Percentiles rank a stretch among this genome's conserved stretches.
Evolutionary conservation across 441 rosid species (phyloP).

Genomic region (Kokia cookei): DNA sequence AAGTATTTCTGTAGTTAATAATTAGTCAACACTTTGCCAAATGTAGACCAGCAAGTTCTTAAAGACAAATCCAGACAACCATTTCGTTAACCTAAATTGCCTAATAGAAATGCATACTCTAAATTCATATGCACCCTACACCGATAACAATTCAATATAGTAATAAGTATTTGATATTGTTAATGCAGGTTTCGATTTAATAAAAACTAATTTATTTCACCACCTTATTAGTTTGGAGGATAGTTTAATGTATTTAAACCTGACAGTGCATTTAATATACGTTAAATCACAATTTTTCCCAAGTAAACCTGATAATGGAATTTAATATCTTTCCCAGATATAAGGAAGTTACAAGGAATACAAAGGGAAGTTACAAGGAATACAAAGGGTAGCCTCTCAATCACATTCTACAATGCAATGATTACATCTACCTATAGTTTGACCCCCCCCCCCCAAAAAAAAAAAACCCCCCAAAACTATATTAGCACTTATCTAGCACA

Average conservation of each 20-base stretch:
- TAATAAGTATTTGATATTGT: neutral
- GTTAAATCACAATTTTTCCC: neutral
- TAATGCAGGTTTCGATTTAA: neutral
- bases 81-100: neutral
- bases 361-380: neutral
- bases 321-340: neutral
- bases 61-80: slow-evolving; percentile 7
- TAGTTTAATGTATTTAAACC: neutral
- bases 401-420: neutral
- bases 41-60: slow-evolving; percentile 5
- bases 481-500: neutral
- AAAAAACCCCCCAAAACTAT: neutral
- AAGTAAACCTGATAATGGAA: neutral
- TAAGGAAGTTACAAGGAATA: neutral
- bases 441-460: neutral
- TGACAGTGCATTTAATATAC: neutral
- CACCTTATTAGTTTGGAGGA: neutral
- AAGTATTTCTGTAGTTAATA: slow-evolving; percentile 78
- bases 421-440: neutral
- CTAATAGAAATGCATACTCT: neutral
- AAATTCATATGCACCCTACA: neutral
- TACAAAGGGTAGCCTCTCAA: neutral
- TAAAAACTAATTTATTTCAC: neutral
- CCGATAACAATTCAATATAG: neutral
- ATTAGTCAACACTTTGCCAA: slow-evolving; percentile 32